Evolutionary conservation across 805 yeast genomes (phyloP).

Genomic region (Trichomonascus vanleenenianus): DNA sequence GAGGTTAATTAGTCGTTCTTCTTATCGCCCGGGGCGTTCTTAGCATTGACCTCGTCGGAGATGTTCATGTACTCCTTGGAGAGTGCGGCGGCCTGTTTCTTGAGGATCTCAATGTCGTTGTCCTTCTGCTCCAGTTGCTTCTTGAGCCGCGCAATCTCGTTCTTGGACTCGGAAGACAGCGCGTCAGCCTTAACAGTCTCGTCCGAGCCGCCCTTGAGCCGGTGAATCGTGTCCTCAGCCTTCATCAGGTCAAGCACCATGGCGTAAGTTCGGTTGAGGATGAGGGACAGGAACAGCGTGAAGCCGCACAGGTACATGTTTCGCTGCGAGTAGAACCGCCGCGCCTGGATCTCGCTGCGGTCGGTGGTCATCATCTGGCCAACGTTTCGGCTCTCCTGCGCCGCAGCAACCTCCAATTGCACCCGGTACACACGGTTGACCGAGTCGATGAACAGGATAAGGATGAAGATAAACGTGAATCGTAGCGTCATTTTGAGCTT

Average conservation of each 20-base stretch:
- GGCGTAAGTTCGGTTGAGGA: constrained; percentile 71
- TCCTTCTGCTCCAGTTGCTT: constrained; percentile 50
- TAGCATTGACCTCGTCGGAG: constrained; percentile 31
- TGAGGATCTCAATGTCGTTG: constrained; percentile 55
- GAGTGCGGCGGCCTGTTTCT: constrained; percentile 64
- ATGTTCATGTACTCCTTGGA: constrained; percentile 53
- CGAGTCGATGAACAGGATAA: constrained; percentile 79
- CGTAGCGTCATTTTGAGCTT: constrained; percentile 70
- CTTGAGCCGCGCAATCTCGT: constrained; percentile 42
- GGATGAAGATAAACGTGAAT: constrained; percentile 75
- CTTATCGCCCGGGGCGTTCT: constrained; percentile 20
- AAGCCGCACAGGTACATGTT: constrained; percentile 94
- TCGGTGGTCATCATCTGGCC: constrained; percentile 36
- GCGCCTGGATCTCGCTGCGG: constrained; percentile 77
- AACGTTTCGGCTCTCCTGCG: constrained; percentile 16
- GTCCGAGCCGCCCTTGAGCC: constrained; percentile 25
- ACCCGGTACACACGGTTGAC: constrained; percentile 75
- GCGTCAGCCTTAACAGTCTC: constrained; percentile 18
- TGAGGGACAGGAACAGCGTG: constrained; percentile 81
- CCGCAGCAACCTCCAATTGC: constrained; percentile 44
- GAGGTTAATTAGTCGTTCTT: constrained; percentile 24
- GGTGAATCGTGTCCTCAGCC: constrained; percentile 48
- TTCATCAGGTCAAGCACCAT: constrained; percentile 18
- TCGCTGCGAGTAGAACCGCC: constrained; percentile 92
- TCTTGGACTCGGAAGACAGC: constrained; percentile 27